Evolutionary conservation across 164 flowering plant genomes (phyloP).

Genomic region (Magnolia kwangsiensis): DNA sequence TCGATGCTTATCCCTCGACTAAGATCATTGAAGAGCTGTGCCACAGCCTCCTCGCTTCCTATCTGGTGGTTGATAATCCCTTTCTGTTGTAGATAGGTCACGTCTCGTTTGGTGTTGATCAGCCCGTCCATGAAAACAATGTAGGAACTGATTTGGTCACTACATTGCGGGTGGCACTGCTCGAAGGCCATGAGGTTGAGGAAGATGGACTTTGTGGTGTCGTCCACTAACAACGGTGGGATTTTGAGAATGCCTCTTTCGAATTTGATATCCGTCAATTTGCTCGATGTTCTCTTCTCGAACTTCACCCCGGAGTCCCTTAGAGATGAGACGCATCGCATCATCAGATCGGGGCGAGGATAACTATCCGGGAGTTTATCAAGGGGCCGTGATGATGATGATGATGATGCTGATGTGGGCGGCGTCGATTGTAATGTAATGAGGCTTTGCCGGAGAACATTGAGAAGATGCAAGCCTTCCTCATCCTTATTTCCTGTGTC

Average conservation of each 20-base stretch:
- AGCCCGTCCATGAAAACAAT: slow-evolving; percentile 23
- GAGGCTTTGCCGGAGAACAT: slow-evolving; percentile 9
- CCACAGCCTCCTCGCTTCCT: slow-evolving; percentile 26
- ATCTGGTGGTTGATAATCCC: slow-evolving; percentile 23
- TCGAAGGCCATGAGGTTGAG: slow-evolving; percentile 29
- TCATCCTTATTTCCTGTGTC: background rate
- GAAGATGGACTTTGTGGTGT: no score
- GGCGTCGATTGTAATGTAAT: background rate
- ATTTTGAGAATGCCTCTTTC: no score
- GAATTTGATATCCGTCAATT: no score
- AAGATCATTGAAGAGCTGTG: slow-evolving; percentile 20
- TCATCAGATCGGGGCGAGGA: no score
- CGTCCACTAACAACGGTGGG: no score
- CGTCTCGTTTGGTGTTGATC: slow-evolving; percentile 18
- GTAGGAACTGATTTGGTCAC: slow-evolving; percentile 21
- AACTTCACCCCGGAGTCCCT: no score
- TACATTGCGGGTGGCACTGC: slow-evolving; percentile 19
- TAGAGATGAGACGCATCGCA: no score
- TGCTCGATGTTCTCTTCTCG: no score
- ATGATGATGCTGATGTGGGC: background rate
- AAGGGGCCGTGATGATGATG: no score
- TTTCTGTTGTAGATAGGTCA: slow-evolving; percentile 8
- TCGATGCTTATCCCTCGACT: slow-evolving; percentile 8
- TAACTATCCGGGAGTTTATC: no score
- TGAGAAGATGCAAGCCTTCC: slow-evolving; percentile 13